Evolutionary conservation across 2,329 filamentous ascomycete genomes (phyloP).

Genomic region (Apiospora kogelbergensis): DNA sequence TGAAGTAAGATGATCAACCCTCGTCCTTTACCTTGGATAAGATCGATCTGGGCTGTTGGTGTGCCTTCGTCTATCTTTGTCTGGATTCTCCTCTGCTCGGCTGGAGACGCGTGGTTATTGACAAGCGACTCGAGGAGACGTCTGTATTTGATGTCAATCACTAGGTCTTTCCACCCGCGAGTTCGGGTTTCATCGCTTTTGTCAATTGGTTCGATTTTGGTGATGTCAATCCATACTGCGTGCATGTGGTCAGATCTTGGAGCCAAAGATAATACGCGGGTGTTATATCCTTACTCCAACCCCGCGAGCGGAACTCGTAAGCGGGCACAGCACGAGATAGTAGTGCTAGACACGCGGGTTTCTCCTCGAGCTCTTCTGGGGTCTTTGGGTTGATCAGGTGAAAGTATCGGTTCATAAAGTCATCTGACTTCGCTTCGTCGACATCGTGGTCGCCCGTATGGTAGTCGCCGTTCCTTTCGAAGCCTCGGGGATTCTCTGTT

Average conservation of each 20-base stretch:
- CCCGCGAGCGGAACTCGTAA: neutral
- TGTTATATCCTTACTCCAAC: neutral
- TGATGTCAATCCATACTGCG: neutral
- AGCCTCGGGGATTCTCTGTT: neutral
- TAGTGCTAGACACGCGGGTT: neutral
- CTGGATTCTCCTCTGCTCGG: neutral
- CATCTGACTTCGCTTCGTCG: neutral
- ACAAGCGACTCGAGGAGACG: slow-evolving; percentile 15
- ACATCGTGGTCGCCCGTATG: neutral
- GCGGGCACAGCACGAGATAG: neutral
- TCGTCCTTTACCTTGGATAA: slow-evolving; percentile 23
- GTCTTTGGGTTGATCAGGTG: neutral
- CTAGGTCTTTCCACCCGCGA: neutral
- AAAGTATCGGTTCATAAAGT: neutral
- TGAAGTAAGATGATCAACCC: slow-evolving; percentile 45
- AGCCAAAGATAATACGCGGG: neutral
- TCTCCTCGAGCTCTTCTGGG: neutral
- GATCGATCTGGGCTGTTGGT: slow-evolving; percentile 9
- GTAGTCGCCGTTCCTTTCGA: neutral
- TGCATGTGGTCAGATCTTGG: neutral
- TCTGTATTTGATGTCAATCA: neutral
- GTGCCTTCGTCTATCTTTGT: neutral
- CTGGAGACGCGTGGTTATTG: slow-evolving; percentile 15
- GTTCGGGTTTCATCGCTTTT: neutral
- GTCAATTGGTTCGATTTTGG: slow-evolving; percentile 7